Base-by-base conservation (phyloP, 2,329 filamentous ascomycete species). In the Sphaerulina musiva region DNA sequence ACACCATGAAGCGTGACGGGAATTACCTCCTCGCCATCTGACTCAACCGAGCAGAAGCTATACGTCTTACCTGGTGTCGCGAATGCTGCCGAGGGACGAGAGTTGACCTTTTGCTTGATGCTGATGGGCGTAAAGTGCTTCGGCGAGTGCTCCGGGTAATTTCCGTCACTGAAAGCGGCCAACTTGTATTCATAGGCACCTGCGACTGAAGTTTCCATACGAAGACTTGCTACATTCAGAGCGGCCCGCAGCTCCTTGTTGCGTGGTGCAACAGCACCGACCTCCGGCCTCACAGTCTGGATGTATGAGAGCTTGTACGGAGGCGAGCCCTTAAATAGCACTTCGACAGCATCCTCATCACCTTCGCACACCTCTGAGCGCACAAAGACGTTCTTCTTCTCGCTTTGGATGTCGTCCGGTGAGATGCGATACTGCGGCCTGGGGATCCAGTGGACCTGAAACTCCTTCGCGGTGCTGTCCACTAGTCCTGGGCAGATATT, bases 281-380 rank as follows among this genome's bases (percentile, higher is more conserved):
- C 80, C 48, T 80, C 76, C 9, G 86, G 80, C 63, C 85, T 87
- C 64, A 89, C 84, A 46, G 81, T 82, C 60, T 95, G 80, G 62
- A 90, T 83, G 68, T 96, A 97, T 60, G 88, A 81, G 46, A 95
- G 79, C 62, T 85, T 83, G 69, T 87, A 97, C 1, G 93, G 93
- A 36, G 91, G 81, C 48, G 85, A 80, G 52, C 87, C 92, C 68
- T 81, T 81, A 58, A 98, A 79, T 42, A 80, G 79, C 50, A 98
- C 76, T 65, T 96, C 90, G 52, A 96, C 84, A 3, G 84, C 83
- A 69, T 96, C 92, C 65, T 95, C 87, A 58, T 97, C 92, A 31
- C 92, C 92, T 73, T 98, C 91, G 67, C 93, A 98, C 31, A 98
- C 85, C 57, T 91, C 85, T 41, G 84, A 80, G 71, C 95, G 95